Evolutionary conservation across 169 alveolate genomes (phyloP), one percentile per base, ranked within the genome.

Genomic region (Cystoisospora suis): DNA sequence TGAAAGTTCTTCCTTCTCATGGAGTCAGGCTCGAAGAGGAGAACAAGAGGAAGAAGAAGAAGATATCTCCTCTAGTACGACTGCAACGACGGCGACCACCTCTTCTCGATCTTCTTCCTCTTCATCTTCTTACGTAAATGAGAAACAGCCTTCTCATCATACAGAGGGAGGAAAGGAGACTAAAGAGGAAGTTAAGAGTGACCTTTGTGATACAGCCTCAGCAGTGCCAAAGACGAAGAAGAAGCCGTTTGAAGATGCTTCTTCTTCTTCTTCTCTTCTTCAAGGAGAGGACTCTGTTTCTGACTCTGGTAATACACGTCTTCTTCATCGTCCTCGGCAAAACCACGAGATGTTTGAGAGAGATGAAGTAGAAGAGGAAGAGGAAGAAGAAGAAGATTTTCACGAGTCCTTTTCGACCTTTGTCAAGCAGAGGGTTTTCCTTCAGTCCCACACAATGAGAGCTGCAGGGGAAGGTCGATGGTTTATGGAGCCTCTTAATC

Each of bases 391-490:
- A 2, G 77, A 27, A 2, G 4, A 5, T 20, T 17, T 65, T 27
- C 0, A 36, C 3, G 23, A 7, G 23, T 12, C 77, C 7, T 65
- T 65, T 20, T 23, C n/a, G 45, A 44, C 77, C 6, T 65, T 65
- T 27, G 27, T 65, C 0, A 23, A 65, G 42, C 1, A 23, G 42
- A 15, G 40, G 40, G 34, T n/a, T n/a, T n/a, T n/a, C n/a, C 77
- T 15, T 23, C 77, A 27, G 42, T 3, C 77, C 44, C n/a, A 44
- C 42, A 44, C 12, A 23, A 36, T 65, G 3, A 2, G 77, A 2
- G 77, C 77, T n/a, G 77, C 77, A 9, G 77, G 77, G 45, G 77
- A 65, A n/a, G 77, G 77, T 7, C 42, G 77, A 17, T 65, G 77
- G 77, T 44, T 32, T 23, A 65, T 65, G 40, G 77, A 32, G 5